Conservation (phyloP, 192 early-diverging fungal genomes). For the Oehlia diaphana region DNA sequence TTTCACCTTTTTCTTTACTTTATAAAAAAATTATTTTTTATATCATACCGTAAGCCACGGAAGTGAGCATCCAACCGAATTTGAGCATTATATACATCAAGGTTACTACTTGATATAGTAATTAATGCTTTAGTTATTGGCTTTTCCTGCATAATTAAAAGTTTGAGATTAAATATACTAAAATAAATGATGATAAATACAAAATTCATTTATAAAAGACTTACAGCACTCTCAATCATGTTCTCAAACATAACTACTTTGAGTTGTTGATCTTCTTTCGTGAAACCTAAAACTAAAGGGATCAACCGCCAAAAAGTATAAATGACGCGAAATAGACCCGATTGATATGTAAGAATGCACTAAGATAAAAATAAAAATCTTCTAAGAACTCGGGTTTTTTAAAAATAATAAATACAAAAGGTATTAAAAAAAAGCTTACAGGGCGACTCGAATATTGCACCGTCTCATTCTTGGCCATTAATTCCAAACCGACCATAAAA, state of each 20-base stretch:
- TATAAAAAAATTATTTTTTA: neutral
- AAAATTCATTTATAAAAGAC: neutral
- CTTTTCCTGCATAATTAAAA: slow-evolving; percentile 22
- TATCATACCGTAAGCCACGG: slow-evolving; percentile 49
- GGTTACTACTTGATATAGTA: slow-evolving; percentile 40
- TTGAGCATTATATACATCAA: slow-evolving; percentile 52
- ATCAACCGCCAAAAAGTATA: slow-evolving; percentile 43
- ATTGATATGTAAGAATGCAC: slow-evolving; percentile 48
- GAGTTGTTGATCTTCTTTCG: slow-evolving; percentile 44
- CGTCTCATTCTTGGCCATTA: slow-evolving; percentile 34
- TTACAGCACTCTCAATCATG: slow-evolving; percentile 37
- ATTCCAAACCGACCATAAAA: slow-evolving; percentile 40
- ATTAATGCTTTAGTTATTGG: slow-evolving; percentile 48
- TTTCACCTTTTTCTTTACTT: neutral
- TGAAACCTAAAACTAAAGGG: slow-evolving; percentile 43
- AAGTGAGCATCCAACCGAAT: slow-evolving; percentile 58
- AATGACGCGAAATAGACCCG: slow-evolving; percentile 37
- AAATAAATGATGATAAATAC: neutral
- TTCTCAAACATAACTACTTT: slow-evolving; percentile 44
- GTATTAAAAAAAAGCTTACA: slow-evolving; percentile 33
- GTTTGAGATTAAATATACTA: neutral
- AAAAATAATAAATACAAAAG: neutral
- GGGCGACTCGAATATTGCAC: slow-evolving; percentile 47
- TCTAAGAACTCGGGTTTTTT: neutral
- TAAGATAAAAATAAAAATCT: slow-evolving; percentile 19